Evolutionary conservation across 345 rosid genomes (phyloP), one percentile per base, ranked within the genome.

Genomic region (Erucastrum elatum): DNA sequence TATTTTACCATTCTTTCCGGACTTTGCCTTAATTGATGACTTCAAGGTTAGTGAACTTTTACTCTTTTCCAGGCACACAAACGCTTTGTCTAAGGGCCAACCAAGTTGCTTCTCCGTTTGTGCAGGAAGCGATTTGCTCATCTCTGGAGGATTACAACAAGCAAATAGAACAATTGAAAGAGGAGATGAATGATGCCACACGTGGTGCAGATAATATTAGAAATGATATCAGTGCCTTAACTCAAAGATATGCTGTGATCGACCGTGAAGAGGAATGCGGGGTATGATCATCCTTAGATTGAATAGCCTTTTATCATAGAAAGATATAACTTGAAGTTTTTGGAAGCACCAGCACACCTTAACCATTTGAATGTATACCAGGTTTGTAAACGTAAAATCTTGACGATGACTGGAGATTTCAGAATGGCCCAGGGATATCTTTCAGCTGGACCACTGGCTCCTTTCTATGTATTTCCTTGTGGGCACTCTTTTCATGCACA

Each of bases 121-220:
- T 82, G 83, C 69, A 93, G 99, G 99, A 95, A 81, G 97, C 98
- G 55, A 95, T 95, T 71, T 95, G 98, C 88, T 89, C 98, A 61
- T 93, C 99, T 39, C 82, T 95, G 53, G 98, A 95, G 80, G 99
- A 95, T 76, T 95, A 95, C 85, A 95, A 91, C 87, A 93, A 86
- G 89, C 98, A 95, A 87, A 95, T 95, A 41, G 97, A 93, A 85
- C 84, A 83, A 71, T 77, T 95, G 79, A 95, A 95, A 85, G 83
- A 95, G 81, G 99, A 95, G 86, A 95, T 95, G 99, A 90, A 95
- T 84, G 97, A 95, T 81, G 98, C 99, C 64, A 95, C 99, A 30
- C 99, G 91, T 84, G 98, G 99, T 77, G 99, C 99, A 75, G 99
- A 95, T 83, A 91, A 91, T 83, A 95, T 95, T 64, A 87, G 98